These are phyloP conservation scores for Elsinoe ampelina DNA, from an alignment of 2,329 filamentous ascomycete genomes.

Conservation along the genomic window DNA sequence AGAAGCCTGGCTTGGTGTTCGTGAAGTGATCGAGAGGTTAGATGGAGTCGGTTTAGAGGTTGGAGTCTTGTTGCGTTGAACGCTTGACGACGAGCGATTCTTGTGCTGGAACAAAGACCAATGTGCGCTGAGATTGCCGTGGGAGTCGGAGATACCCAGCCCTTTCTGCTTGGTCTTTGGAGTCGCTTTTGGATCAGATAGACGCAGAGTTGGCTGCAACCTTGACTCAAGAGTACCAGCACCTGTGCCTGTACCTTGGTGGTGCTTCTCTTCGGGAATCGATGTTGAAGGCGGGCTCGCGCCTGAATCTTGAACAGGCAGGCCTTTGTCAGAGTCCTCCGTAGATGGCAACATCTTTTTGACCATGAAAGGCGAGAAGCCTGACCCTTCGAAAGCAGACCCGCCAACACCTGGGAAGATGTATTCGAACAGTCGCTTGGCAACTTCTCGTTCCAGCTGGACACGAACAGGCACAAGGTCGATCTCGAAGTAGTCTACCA, in stretches of 20 bases:
- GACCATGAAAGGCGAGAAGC: slow-evolving; percentile 54
- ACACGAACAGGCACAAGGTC: slow-evolving; percentile 87
- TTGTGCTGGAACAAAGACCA: slow-evolving; percentile 37
- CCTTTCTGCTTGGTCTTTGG: slow-evolving; percentile 24
- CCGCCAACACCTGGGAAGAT: slow-evolving; percentile 78
- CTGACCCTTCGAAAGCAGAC: slow-evolving; percentile 39
- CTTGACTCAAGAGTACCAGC: slow-evolving; percentile 72
- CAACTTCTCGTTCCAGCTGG: slow-evolving; percentile 85
- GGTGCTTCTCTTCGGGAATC: slow-evolving; percentile 38
- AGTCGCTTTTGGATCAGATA: slow-evolving; percentile 31
- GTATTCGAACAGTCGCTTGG: slow-evolving; percentile 90
- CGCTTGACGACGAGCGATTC: slow-evolving; percentile 23
- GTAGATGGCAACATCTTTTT: slow-evolving; percentile 41
- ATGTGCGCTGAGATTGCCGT: slow-evolving; percentile 26
- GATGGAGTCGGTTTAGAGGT: slow-evolving; percentile 19
- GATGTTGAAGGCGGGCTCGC: neutral
- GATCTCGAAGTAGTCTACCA: slow-evolving; percentile 95
- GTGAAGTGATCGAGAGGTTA: slow-evolving; percentile 21
- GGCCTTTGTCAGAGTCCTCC: slow-evolving; percentile 38
- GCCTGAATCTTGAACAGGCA: neutral
- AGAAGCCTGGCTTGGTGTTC: slow-evolving; percentile 26
- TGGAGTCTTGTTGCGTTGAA: slow-evolving; percentile 18
- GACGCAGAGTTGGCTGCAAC: slow-evolving; percentile 68
- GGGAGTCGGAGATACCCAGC: slow-evolving; percentile 23
- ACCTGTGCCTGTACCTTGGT: slow-evolving; percentile 47